These are phyloP conservation scores for Quercus gilva DNA, from an alignment of 306 rosid genomes.

Conservation along the genomic window DNA sequence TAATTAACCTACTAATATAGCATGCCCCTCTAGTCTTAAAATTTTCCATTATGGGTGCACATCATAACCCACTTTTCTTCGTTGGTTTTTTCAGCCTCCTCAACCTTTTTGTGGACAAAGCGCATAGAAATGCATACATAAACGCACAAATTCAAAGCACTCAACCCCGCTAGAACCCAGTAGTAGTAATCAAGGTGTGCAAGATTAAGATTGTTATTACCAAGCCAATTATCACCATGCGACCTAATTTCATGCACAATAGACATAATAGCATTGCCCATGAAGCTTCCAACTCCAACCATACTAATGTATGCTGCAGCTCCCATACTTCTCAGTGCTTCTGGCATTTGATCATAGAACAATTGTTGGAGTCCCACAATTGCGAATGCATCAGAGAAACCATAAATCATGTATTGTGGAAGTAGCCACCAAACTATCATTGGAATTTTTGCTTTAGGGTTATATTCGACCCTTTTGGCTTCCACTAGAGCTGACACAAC, in stretches of 20 bases:
- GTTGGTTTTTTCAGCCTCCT: slow-evolving; percentile 12
- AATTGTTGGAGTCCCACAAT: slow-evolving; percentile 60
- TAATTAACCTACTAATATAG: too few relatives aligned
- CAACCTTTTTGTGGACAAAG: slow-evolving; percentile 56
- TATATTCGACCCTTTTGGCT: slow-evolving; percentile 35
- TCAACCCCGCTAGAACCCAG: slow-evolving; percentile 56
- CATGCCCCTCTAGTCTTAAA: not conserved
- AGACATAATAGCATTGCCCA: slow-evolving; percentile 36
- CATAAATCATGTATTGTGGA: slow-evolving; percentile 61
- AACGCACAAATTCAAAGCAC: slow-evolving; percentile 39
- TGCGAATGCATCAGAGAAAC: slow-evolving; percentile 50
- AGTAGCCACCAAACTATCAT: slow-evolving; percentile 76
- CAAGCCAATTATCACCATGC: slow-evolving; percentile 49
- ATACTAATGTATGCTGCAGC: slow-evolving; percentile 65
- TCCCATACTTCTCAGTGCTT: slow-evolving; percentile 56
- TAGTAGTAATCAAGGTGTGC: slow-evolving; percentile 67
- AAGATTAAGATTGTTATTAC: slow-evolving; percentile 43
- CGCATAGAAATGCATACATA: slow-evolving; percentile 41
- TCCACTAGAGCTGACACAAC: slow-evolving; percentile 51
- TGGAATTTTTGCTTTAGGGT: slow-evolving; percentile 43
- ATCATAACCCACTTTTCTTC: not conserved
- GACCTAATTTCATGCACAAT: slow-evolving; percentile 32
- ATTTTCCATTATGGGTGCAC: not conserved
- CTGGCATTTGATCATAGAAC: slow-evolving; percentile 71
- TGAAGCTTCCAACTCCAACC: slow-evolving; percentile 56